Percentiles rank a stretch among this genome's conserved stretches.
phyloP scores from a whole-genome alignment of 768 basidiomycete genomes.

The Leccinum boreale region DNA sequence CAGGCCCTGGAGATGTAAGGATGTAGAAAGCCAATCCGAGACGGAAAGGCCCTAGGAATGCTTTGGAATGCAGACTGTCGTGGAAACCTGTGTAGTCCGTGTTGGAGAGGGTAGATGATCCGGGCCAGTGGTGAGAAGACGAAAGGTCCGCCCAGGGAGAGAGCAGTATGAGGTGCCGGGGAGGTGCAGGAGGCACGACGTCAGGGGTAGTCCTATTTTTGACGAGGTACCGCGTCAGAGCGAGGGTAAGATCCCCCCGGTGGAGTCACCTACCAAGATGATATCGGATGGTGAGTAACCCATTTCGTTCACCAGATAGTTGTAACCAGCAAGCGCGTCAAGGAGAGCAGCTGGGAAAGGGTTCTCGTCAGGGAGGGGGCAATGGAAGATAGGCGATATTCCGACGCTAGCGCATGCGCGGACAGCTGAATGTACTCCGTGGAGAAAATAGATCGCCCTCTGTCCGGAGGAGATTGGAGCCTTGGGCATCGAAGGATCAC shows the following conservation, averaged over 20 bases:
- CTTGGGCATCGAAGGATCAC: slow-evolving; percentile 32
- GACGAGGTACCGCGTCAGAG: slow-evolving; percentile 45
- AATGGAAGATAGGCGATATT: slow-evolving; percentile 64
- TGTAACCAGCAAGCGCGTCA: slow-evolving; percentile 72
- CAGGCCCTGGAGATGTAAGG: slow-evolving; percentile 55
- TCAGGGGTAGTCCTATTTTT: slow-evolving; percentile 38
- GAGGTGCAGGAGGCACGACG: slow-evolving; percentile 39
- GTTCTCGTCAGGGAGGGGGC: slow-evolving; percentile 41
- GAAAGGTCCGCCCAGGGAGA: slow-evolving; percentile 56
- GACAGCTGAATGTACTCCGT: slow-evolving; percentile 54
- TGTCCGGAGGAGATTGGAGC: slow-evolving; percentile 43
- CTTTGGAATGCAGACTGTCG: slow-evolving; percentile 33
- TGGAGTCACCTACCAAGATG: slow-evolving; percentile 70
- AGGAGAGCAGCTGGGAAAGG: slow-evolving; percentile 76
- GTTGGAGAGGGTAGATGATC: slow-evolving; percentile 37
- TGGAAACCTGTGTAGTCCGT: slow-evolving; percentile 22
- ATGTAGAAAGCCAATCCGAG: slow-evolving; percentile 41
- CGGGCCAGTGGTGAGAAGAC: slow-evolving; percentile 36
- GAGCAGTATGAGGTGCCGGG: slow-evolving; percentile 48
- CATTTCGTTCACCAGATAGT: slow-evolving; percentile 57
- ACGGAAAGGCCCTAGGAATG: slow-evolving; percentile 50
- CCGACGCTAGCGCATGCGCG: slow-evolving; percentile 59
- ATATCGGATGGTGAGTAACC: slow-evolving; percentile 60
- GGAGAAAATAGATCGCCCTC: slow-evolving; percentile 59
- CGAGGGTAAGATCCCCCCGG: slow-evolving; percentile 42